phyloP scores from a whole-genome alignment of 2,329 filamentous ascomycete species.

The Rugonectria rugulosa region DNA sequence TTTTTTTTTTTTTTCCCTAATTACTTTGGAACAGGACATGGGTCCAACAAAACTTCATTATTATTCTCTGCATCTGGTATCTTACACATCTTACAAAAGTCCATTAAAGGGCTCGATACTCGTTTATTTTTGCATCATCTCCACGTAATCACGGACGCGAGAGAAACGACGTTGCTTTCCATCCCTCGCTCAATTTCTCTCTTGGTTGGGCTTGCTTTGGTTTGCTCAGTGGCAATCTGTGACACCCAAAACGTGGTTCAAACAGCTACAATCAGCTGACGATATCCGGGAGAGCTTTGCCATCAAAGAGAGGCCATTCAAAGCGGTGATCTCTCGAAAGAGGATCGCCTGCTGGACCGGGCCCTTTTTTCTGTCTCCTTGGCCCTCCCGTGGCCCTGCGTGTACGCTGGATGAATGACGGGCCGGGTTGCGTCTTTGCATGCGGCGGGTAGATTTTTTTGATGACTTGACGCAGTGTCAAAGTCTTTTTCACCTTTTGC shows the following conservation, averaged over 20 bases:
- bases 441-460: no score
- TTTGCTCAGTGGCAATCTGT: background rate
- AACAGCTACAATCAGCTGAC: background rate
- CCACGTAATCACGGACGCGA: background rate
- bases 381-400: no score
- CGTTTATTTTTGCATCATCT: background rate
- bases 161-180: background rate
- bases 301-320: background rate
- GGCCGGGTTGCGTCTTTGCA: no score
- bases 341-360: no score
- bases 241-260: conserved; percentile 11
- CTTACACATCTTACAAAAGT: background rate
- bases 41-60: background rate
- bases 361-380: no score
- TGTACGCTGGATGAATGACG: no score
- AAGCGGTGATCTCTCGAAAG: background rate
- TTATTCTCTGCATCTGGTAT: background rate
- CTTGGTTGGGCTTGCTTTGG: background rate
- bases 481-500: background rate
- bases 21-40: background rate
- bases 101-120: background rate
- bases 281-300: background rate
- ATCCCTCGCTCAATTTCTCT: background rate
- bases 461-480: background rate
- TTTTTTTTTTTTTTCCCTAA: no score